Base-by-base conservation (phyloP, 495 filamentous ascomycete species). In the Neurospora pannonica region DNA sequence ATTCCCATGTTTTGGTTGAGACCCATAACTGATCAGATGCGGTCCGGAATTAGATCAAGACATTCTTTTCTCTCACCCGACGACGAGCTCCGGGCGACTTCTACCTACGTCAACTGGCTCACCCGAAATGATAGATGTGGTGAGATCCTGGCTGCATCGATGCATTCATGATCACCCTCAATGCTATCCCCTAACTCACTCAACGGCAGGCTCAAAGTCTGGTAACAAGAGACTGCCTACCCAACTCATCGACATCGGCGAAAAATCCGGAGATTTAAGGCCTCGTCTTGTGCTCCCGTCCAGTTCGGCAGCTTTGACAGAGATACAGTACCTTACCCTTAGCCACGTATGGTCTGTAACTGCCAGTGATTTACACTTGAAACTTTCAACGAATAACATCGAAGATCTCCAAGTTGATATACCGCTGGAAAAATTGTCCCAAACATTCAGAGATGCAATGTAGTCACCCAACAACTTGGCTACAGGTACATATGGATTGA, bases 231-330 rank as follows among this genome's bases (percentile, higher is more conserved):
- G 21, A 6, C 46, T 54, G 46, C 46, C 46, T 5, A 54, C 46
- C 21, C 46, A 10, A 28, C 46, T 54, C 10, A 15, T 54, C 4
- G 46, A 54, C 21, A 15, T 54, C 0, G 46, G 46, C 10, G 21
- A 28, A 6, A 4, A 2, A 1, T 0, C 4, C 10, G 46, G 46
- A 11, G 0, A 6, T 0, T 2, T 54, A 15, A 54, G 0, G 21
- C 10, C 46, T 15, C 46, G 46, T 54, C 46, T 54, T 54, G 4
- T 54, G 21, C 46, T 54, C 1, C 46, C 46, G 0, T 54, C 46
- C 2, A 28, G 0, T 7, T 28, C 46, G 2, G 2, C 46, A 15
- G 2, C n/a, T 2, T 13, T 54, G 5, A 0, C 10, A 11, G 2
- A 6, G 10, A 54, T 54, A 0, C 4, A 28, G 21, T 28, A 54